Conservation (phyloP, 148 eudicot species). For the Euryodendron excelsum region DNA sequence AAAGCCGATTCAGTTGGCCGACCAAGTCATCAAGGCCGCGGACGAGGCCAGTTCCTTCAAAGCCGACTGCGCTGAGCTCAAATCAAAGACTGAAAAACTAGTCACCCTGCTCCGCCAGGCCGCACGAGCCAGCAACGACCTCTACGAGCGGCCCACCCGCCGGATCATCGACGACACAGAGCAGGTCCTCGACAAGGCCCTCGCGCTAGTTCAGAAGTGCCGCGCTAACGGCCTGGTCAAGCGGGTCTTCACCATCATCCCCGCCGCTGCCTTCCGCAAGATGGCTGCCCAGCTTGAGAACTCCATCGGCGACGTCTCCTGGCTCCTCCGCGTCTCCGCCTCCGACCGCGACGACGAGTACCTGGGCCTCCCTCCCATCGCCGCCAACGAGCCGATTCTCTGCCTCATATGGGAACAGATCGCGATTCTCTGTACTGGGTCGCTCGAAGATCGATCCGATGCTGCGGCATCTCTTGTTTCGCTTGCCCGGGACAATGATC, state of each 20-base stretch:
- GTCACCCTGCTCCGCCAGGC: constrained; percentile 88
- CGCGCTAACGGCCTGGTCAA: constrained; percentile 71
- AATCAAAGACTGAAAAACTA: constrained; percentile 68
- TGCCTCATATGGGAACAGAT: constrained; percentile 92
- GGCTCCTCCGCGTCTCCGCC: constrained; percentile 88
- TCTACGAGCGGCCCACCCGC: constrained; percentile 87
- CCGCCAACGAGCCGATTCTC: constrained; percentile 88
- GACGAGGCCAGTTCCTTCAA: constrained; percentile 79
- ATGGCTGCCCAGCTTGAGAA: constrained; percentile 59
- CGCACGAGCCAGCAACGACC: constrained; percentile 75
- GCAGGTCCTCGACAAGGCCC: constrained; percentile 69
- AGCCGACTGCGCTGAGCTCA: constrained; percentile 72
- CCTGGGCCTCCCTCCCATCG: constrained; percentile 86
- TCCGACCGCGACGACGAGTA: constrained; percentile 50
- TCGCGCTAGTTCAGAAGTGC: constrained; percentile 61
- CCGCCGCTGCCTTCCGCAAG: constrained; percentile 75
- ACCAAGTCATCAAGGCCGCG: constrained; percentile 68
- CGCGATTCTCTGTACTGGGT: constrained; percentile 63
- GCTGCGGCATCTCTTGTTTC: constrained; percentile 84
- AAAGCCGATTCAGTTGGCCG: constrained; percentile 73
- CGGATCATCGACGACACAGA: constrained; percentile 80
- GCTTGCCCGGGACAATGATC: constrained; percentile 66
- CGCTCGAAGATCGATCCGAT: constrained; percentile 59
- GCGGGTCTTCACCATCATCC: constrained; percentile 79
- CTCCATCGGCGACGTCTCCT: constrained; percentile 72